phyloP scores from a whole-genome alignment of 148 eudicot species.

The Rhododendron kiyosumense region DNA sequence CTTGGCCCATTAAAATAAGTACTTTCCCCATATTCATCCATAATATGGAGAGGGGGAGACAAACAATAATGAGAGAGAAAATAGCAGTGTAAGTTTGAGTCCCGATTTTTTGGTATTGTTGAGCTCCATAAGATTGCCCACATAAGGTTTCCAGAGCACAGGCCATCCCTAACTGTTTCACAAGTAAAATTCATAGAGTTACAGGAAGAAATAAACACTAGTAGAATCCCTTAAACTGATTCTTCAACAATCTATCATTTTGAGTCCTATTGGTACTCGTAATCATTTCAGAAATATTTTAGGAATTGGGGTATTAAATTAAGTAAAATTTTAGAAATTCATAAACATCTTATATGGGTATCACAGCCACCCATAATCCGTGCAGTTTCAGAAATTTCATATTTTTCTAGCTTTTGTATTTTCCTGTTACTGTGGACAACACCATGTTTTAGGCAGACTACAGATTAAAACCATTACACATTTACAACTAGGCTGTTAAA shows the following conservation, averaged over 20 bases:
- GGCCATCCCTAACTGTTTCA: constrained; percentile 73
- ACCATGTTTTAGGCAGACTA: not conserved
- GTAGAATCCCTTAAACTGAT: not conserved
- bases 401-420: not conserved
- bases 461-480: not conserved
- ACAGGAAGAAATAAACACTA: not conserved
- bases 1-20: constrained; percentile 64
- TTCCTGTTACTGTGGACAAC: not conserved
- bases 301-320: not conserved
- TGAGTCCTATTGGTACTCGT: not conserved
- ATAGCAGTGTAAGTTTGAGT: constrained; percentile 77
- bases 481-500: not conserved
- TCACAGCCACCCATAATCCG: not conserved
- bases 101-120: constrained; percentile 72
- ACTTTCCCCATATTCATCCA: constrained; percentile 58
- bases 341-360: not conserved
- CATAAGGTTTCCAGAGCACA: constrained; percentile 77
- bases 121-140: constrained; percentile 87
- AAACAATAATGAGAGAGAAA: constrained; percentile 51
- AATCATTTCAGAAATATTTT: not conserved
- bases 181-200: not conserved
- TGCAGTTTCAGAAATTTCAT: not conserved
- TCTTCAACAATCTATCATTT: not conserved
- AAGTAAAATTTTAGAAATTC: not conserved
- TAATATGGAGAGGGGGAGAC: constrained; percentile 56